phyloP scores from a whole-genome alignment of 2,329 filamentous ascomycete genomes.

The Pseudocercospora crystallina region DNA sequence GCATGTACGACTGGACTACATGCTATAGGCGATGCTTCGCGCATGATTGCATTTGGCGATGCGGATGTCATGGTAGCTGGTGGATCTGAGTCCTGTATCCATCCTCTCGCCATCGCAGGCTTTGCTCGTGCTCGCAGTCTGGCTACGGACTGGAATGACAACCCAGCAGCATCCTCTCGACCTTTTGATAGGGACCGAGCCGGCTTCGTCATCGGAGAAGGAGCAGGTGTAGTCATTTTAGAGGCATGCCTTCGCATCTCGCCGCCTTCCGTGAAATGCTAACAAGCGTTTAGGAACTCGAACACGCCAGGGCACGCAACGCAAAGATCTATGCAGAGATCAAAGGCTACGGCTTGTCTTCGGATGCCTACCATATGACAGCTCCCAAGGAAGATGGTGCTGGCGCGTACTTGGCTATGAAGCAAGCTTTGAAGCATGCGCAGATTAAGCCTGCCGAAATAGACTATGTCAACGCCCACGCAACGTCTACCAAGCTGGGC shows the following conservation, averaged over 20 bases:
- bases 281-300: slow-evolving; percentile 60
- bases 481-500: slow-evolving; percentile 81
- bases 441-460: slow-evolving; percentile 66
- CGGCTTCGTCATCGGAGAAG: slow-evolving; percentile 92
- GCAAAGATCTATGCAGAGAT: slow-evolving; percentile 87
- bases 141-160: slow-evolving; percentile 74
- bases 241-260: slow-evolving; percentile 54
- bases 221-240: slow-evolving; percentile 80
- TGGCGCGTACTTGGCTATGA: slow-evolving; percentile 84
- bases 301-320: slow-evolving; percentile 77
- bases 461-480: slow-evolving; percentile 94
- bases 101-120: slow-evolving; percentile 87
- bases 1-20: slow-evolving; percentile 96
- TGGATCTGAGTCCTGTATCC: slow-evolving; percentile 91
- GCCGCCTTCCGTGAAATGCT: slow-evolving; percentile 3
- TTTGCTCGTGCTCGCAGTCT: slow-evolving; percentile 87
- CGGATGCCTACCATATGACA: slow-evolving; percentile 91
- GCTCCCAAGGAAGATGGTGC: slow-evolving; percentile 79
- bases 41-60: slow-evolving; percentile 87
- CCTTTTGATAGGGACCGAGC: slow-evolving; percentile 79
- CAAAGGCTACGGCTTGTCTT: slow-evolving; percentile 83
- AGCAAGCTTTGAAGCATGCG: slow-evolving; percentile 72
- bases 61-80: slow-evolving; percentile 96
- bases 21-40: slow-evolving; percentile 88
- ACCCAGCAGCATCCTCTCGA: slow-evolving; percentile 69